A percentile compares a stretch with the other conserved stretches of the same genome.
Conservation (phyloP, 179 eudicot species). For the Beta macrorhiza region DNA sequence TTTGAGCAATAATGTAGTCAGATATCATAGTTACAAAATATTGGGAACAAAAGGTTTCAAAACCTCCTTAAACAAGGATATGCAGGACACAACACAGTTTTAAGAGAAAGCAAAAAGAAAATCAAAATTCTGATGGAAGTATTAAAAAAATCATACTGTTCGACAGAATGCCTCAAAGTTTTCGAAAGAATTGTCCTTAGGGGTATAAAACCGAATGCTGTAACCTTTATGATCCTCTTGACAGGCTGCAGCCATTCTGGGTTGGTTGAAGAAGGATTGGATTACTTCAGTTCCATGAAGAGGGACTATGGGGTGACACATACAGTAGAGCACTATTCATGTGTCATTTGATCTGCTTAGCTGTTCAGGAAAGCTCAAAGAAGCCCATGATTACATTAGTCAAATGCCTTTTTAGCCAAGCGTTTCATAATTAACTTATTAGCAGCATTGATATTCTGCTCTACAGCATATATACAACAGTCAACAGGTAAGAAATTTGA, state of each 20-base stretch:
- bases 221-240: conserved; percentile 45
- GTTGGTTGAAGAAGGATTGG: conserved; percentile 45
- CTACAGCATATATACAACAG: conserved; percentile 51
- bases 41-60: too few species aligned
- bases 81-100: too few species aligned
- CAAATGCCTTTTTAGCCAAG: conserved; percentile 47
- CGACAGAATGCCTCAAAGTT: conserved; percentile 29
- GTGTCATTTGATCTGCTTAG: conserved; percentile 45
- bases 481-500: conserved; percentile 48
- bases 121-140: too few species aligned
- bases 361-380: conserved; percentile 5
- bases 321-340: conserved; percentile 45
- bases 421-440: conserved; percentile 48
- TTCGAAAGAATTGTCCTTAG: conserved; percentile 34
- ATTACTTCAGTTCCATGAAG: conserved; percentile 44
- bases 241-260: conserved; percentile 63
- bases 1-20: too few species aligned
- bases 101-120: too few species aligned
- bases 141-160: too few species aligned
- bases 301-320: conserved; percentile 39
- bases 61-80: too few species aligned
- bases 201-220: conserved; percentile 36
- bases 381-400: too few species aligned
- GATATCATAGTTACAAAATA: too few species aligned
- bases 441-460: conserved; percentile 41